A percentile compares a stretch with the other conserved stretches of the same genome.
Conservation (phyloP, 139 green algal species). For the Chlamydomonas sphaeroides region DNA sequence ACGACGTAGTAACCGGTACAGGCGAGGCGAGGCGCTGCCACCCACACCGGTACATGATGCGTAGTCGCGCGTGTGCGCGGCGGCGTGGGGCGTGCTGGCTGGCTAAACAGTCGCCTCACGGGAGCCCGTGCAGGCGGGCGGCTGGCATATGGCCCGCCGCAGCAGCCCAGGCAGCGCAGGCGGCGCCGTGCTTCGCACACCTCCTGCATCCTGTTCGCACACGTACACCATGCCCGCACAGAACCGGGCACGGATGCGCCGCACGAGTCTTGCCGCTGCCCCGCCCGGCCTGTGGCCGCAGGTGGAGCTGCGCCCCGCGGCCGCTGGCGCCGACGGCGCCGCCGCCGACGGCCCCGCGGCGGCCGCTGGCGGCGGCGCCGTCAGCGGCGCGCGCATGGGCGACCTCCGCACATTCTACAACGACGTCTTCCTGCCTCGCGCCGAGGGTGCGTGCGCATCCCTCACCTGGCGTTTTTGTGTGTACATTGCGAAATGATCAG, state of each 20-base stretch:
- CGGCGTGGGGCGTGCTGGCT: no score
- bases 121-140: no score
- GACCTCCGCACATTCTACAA: constrained; percentile 30
- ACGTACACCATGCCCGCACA: not conserved
- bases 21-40: no score
- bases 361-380: not conserved
- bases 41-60: no score
- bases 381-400: not conserved
- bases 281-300: not conserved
- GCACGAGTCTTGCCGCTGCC: no score
- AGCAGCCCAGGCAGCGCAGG: no score
- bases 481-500: not conserved
- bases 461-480: not conserved
- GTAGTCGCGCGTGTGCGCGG: no score
- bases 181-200: no score
- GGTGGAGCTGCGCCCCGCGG: not conserved
- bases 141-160: no score
- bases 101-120: no score
- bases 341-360: not conserved
- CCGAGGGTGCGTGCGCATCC: not conserved
- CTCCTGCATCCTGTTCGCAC: not conserved
- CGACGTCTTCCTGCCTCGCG: not conserved
- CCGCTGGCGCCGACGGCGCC: not conserved
- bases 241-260: not conserved
- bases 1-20: no score